phyloP scores from a whole-genome alignment of 108 stramenopile species.

The Cyclotella atomus region DNA sequence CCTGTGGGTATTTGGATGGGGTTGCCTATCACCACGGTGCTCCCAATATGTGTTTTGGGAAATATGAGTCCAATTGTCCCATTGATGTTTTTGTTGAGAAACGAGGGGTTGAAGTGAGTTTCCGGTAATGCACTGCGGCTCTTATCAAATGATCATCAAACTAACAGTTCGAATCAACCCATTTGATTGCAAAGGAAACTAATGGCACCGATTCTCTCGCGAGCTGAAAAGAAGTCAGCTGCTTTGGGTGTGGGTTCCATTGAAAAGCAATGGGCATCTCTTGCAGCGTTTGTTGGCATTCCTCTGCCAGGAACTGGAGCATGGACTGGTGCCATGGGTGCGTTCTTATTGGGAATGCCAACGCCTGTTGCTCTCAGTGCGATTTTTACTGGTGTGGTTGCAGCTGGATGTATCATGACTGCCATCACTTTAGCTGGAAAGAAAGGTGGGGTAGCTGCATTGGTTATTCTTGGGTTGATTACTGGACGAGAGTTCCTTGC shows the following conservation, averaged over 20 bases:
- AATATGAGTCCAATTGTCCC: constrained; percentile 93
- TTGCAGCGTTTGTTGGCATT: constrained; percentile 95
- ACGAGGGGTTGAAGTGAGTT: constrained; percentile 71
- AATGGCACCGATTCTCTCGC: constrained; percentile 80
- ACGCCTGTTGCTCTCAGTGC: constrained; percentile 80
- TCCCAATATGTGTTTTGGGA: constrained; percentile 89
- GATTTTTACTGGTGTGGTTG: constrained; percentile 91
- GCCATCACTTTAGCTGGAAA: constrained; percentile 84
- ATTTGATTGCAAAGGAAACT: constrained; percentile 48
- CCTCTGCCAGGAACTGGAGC: constrained; percentile 97
- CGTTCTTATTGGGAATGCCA: constrained; percentile 93
- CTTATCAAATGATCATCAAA: background rate
- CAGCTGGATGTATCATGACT: constrained; percentile 91
- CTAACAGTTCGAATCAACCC: background rate
- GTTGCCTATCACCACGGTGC: constrained; percentile 77
- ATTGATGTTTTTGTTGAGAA: constrained; percentile 77
- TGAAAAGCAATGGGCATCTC: constrained; percentile 87
- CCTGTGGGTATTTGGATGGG: constrained; percentile 95
- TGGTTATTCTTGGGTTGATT: constrained; percentile 14
- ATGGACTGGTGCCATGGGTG: constrained; percentile 97
- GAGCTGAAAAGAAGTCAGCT: constrained; percentile 84
- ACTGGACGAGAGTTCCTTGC: constrained; percentile 71
- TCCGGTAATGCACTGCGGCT: background rate
- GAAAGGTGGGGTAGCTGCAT: constrained; percentile 65
- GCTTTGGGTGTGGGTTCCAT: constrained; percentile 80